phyloP scores from a whole-genome alignment of 306 rosid genomes.

The Castanea sativa region DNA sequence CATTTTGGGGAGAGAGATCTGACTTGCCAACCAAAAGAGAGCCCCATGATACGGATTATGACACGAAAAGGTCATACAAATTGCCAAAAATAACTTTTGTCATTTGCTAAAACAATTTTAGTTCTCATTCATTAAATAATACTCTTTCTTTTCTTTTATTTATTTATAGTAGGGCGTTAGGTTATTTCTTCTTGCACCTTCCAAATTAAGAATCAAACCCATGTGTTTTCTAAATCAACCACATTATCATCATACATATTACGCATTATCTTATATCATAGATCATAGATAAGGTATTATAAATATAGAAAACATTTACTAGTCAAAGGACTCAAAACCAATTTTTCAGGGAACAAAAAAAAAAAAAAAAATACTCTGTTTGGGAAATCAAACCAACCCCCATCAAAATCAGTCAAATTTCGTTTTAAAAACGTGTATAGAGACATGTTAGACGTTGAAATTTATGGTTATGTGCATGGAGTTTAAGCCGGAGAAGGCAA shows the following conservation, averaged over 20 bases:
- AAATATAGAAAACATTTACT: neutral
- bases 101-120: conserved; percentile 2
- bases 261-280: neutral
- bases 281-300: neutral
- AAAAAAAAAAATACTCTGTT: neutral
- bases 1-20: neutral
- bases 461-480: neutral
- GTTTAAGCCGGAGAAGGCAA: neutral
- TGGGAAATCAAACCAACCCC: neutral
- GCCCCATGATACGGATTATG: neutral
- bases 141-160: neutral
- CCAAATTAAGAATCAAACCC: conserved; percentile 4
- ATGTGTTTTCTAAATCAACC: conserved; percentile 6
- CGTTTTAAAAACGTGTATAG: neutral
- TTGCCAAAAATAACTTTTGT: conserved; percentile 1
- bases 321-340: neutral
- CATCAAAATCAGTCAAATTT: neutral
- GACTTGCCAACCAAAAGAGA: conserved; percentile 20
- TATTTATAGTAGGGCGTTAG: neutral
- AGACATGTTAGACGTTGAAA: neutral
- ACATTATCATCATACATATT: neutral
- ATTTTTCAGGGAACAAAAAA: neutral
- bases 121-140: neutral
- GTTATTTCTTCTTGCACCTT: conserved; percentile 27
- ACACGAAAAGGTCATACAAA: neutral